Percentiles rank a stretch among this genome's conserved stretches.
These are phyloP conservation scores for Trichosporon ovoides DNA, from an alignment of 1,284 basidiomycete genomes.

Conservation along the genomic window DNA sequence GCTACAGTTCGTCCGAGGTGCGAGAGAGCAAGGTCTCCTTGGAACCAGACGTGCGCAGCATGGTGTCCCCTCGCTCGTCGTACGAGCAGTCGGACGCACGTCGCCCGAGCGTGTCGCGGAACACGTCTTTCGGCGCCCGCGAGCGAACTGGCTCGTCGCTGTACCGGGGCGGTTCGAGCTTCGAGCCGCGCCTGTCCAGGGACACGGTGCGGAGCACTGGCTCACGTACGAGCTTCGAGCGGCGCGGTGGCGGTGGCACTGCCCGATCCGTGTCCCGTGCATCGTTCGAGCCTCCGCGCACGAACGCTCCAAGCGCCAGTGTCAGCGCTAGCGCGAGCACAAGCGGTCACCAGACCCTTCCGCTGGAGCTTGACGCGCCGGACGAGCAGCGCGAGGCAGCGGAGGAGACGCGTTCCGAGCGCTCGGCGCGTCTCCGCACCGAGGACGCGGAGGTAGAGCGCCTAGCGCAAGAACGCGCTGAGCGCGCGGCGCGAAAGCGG, in stretches of 20 bases:
- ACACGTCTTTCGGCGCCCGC: background rate
- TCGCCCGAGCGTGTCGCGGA: background rate
- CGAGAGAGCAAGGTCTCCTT: background rate
- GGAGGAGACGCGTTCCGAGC: too few species aligned
- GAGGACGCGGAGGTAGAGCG: slow-evolving; percentile 7
- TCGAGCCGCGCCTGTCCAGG: background rate
- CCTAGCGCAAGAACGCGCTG: background rate
- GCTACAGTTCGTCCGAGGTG: background rate
- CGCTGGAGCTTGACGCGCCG: too few species aligned
- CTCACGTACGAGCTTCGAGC: background rate
- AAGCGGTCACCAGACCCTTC: slow-evolving; percentile 4
- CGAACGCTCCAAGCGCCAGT: too few species aligned
- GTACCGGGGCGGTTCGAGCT: background rate
- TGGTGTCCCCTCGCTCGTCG: background rate
- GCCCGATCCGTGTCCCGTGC: background rate
- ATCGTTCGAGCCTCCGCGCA: background rate
- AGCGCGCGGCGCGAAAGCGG: slow-evolving; percentile 5
- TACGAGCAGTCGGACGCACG: background rate
- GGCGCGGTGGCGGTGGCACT: background rate
- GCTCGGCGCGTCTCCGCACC: too few species aligned
- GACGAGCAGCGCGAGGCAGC: too few species aligned
- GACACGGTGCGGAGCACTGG: background rate
- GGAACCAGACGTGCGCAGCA: background rate
- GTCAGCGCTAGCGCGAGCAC: background rate
- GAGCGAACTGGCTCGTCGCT: background rate